Percentiles rank a stretch among this genome's conserved stretches.
Conservation (phyloP, 1,284 basidiomycete genomes). For the Fomitopsis palustris region DNA sequence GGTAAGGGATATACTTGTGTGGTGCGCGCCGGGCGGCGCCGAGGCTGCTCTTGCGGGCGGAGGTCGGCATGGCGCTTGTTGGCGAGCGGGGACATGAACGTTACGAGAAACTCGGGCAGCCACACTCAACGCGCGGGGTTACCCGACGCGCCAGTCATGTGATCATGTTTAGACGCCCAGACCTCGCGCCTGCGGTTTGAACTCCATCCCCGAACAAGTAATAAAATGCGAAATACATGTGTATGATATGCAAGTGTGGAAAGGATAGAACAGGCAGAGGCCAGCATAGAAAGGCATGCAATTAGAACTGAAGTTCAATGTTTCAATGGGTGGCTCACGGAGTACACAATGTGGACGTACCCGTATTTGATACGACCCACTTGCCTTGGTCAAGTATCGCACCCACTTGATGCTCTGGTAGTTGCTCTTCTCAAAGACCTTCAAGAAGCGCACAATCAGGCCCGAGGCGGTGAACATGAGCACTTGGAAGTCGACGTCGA, state of each 20-base stretch:
- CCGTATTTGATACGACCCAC: conserved; percentile 82
- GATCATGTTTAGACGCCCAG: neutral
- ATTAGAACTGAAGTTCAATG: neutral
- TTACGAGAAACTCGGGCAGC: neutral
- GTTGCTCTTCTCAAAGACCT: conserved; percentile 95
- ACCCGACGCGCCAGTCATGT: neutral
- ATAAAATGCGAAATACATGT: neutral
- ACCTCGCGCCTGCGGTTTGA: neutral
- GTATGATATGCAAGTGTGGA: neutral
- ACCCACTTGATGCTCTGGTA: conserved; percentile 96
- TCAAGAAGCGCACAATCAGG: conserved; percentile 93
- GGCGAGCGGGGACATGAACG: neutral
- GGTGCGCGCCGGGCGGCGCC: conserved; percentile 24
- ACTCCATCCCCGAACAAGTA: neutral
- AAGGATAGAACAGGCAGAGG: neutral
- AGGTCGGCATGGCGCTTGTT: conserved; percentile 25
- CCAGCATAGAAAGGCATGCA: neutral
- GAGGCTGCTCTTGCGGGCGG: conserved; percentile 34
- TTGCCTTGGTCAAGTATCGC: conserved; percentile 84
- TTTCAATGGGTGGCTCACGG: neutral
- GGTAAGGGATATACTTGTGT: conserved; percentile 67
- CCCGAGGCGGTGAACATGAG: conserved; percentile 98
- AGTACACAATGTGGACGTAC: conserved; percentile 34
- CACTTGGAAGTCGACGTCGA: conserved; percentile 97
- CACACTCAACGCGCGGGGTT: neutral